Evolutionary conservation across 345 rosid genomes (phyloP), one percentile per base, ranked within the genome.

Genomic region (Carallia pectinifolia): DNA sequence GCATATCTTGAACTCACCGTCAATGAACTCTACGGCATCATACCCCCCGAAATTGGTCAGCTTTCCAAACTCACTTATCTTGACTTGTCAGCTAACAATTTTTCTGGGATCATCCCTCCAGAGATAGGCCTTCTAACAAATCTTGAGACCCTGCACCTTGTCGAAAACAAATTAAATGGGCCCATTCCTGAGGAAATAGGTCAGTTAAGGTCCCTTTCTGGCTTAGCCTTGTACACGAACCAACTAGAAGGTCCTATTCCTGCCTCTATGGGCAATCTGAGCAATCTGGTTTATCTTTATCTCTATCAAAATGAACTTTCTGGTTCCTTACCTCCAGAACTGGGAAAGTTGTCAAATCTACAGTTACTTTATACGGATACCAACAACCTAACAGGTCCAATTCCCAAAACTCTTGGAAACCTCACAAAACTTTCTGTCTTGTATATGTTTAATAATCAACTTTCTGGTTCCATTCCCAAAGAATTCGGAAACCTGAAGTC

Each of bases 51-150:
- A 64, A 75, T 79, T 9, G 53, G 56, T 29, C 67, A 33, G 9
- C 73, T 75, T 40, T 53, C 79, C 23, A 73, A 58, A 8, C 74
- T 77, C 23, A 39, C 62, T 30, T 77, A 73, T 64, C 68, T 78
- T 39, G 81, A 77, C 47, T 60, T 73, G 29, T 68, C 64, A 2
- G 4, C 6, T 19, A 69, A 69, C 38, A 4, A 37, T 6, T 53
- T 73, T 4, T 53, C 59, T 0, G 72, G 75, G 0, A 19, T 1
- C 6, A 80, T 76, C 64, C 75, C 77, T 38, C 70, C 40, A 15
- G 54, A 76, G 12, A 76, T 71, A 15, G 71, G 71, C 36, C 76
- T 63, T 23, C 37, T 79, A 1, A 60, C 53, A 7, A 52, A 68
- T 30, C 79, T 79, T 4, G 4, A 64, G 4, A 47, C 38, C 19